Conservation (phyloP, 345 rosid genomes). For the Streptanthus diversifolius region DNA sequence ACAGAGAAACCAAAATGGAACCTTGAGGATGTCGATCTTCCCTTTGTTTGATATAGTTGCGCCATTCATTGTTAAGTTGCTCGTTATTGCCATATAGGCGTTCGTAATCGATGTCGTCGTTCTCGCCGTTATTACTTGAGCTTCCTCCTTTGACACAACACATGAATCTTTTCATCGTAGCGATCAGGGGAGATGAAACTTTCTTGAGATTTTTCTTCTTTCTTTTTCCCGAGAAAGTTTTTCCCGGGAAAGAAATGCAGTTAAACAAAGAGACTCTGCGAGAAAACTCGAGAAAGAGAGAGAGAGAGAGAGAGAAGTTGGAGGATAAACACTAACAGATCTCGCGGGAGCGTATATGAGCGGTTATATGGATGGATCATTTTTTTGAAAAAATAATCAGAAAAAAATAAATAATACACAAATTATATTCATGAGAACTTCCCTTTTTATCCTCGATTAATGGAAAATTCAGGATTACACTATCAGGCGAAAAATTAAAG, state of each 20-base stretch:
- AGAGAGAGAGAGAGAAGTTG: background rate
- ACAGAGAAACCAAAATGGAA: constrained; percentile 8
- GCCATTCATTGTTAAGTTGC: background rate
- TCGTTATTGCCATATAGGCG: background rate
- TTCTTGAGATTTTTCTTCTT: constrained; percentile 4
- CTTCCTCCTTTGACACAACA: background rate
- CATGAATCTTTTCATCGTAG: background rate
- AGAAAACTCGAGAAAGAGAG: background rate
- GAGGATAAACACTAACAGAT: background rate
- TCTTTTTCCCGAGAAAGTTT: background rate
- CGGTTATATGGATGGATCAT: background rate
- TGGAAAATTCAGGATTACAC: no score
- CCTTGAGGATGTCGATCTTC: background rate
- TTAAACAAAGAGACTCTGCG: background rate
- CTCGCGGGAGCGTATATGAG: background rate
- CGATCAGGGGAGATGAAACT: background rate
- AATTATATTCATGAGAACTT: background rate
- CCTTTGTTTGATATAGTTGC: no score
- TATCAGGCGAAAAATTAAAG: no score
- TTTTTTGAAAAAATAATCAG: background rate
- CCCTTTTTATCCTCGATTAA: background rate
- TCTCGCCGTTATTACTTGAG: background rate
- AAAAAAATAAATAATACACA: background rate
- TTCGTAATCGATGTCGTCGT: background rate
- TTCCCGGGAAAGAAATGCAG: background rate